phyloP scores from a whole-genome alignment of 2,329 filamentous ascomycete genomes.

The Pseudogymnoascus destructans region DNA sequence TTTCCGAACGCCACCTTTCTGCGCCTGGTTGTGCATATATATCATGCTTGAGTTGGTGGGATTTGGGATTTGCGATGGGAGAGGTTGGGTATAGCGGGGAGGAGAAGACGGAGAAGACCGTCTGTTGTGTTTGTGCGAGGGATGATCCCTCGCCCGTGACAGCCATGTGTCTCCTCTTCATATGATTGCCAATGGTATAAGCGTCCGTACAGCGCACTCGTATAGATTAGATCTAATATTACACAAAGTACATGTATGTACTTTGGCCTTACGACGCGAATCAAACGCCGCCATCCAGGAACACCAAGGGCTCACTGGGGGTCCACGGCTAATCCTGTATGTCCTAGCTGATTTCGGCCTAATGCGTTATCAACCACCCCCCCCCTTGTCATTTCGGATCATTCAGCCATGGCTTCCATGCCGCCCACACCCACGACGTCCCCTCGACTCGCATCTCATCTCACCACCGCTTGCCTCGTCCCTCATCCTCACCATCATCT shows the following conservation, averaged over 20 bases:
- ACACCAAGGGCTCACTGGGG: constrained; percentile 5
- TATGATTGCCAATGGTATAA: neutral
- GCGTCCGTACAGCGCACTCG: neutral
- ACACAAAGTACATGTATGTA: too few species aligned
- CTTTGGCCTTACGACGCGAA: too few species aligned
- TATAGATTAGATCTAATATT: constrained; percentile 7
- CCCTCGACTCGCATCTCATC: constrained; percentile 1
- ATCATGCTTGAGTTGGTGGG: neutral
- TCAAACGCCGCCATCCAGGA: neutral
- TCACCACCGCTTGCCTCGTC: neutral
- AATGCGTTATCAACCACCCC: neutral
- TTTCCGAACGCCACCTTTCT: neutral
- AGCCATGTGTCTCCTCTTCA: constrained; percentile 1
- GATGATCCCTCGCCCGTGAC: neutral
- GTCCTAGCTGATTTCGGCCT: neutral
- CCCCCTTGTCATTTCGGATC: constrained; percentile 3
- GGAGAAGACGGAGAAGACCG: neutral
- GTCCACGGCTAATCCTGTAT: constrained; percentile 7
- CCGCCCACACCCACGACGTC: neutral
- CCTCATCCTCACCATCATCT: neutral
- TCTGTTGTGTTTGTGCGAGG: neutral
- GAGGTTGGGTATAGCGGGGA: neutral
- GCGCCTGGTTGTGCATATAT: neutral
- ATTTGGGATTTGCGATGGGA: neutral
- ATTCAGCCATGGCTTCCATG: constrained; percentile 8